These are phyloP conservation scores for Ceraceosorus guamensis DNA, from an alignment of 1,284 basidiomycete species.

Conservation along the genomic window DNA sequence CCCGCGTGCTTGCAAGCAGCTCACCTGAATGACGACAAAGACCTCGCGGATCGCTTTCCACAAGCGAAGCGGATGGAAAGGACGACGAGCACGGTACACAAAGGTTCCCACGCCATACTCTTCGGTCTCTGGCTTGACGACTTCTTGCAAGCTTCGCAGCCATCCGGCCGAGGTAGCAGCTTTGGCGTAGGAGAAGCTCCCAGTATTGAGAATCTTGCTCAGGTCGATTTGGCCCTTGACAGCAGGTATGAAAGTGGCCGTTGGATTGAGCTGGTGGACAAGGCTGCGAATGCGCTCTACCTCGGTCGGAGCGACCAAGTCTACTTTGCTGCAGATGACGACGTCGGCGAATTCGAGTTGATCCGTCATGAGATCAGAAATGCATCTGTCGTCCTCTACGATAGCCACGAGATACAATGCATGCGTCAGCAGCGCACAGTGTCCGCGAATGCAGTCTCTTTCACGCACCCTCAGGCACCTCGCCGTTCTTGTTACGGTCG, in stretches of 20 bases:
- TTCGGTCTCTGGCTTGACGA: slow-evolving; percentile 51
- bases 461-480: slow-evolving; percentile 40
- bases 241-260: slow-evolving; percentile 48
- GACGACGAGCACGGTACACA: slow-evolving; percentile 41
- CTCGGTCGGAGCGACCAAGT: slow-evolving; percentile 44
- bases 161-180: slow-evolving; percentile 52
- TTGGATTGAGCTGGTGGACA: slow-evolving; percentile 51
- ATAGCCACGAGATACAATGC: too few species aligned
- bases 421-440: background rate
- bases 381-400: slow-evolving; percentile 53
- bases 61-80: slow-evolving; percentile 52
- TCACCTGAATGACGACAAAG: slow-evolving; percentile 51
- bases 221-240: slow-evolving; percentile 48
- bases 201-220: slow-evolving; percentile 47
- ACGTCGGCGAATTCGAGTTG: slow-evolving; percentile 52
- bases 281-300: slow-evolving; percentile 46
- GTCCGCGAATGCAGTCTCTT: background rate
- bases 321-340: slow-evolving; percentile 52
- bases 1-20: too few species aligned
- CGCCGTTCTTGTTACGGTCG: slow-evolving; percentile 44
- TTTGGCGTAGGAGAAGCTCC: slow-evolving; percentile 50
- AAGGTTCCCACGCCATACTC: slow-evolving; percentile 42
- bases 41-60: slow-evolving; percentile 51
- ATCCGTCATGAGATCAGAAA: slow-evolving; percentile 51
- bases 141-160: slow-evolving; percentile 51